These are phyloP conservation scores for Hyparrhenia diplandra DNA, from an alignment of 176 grass and related monocot species.

Conservation along the genomic window DNA sequence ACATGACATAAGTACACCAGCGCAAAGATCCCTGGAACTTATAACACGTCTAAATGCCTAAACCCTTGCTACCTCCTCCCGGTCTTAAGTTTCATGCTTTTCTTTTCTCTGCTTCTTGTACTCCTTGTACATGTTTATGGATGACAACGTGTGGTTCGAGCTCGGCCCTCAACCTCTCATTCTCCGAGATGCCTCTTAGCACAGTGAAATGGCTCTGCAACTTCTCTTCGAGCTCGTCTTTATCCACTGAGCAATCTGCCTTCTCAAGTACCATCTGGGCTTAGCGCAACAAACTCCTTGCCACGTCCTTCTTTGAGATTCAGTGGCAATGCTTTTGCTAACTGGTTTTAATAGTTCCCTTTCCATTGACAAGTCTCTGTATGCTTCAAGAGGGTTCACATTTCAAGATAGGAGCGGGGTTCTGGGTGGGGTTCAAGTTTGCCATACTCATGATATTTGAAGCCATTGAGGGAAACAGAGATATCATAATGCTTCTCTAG, in stretches of 20 bases:
- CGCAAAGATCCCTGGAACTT: neutral
- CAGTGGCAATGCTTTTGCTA: constrained; percentile 33
- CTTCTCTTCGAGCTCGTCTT: constrained; percentile 50
- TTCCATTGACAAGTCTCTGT: constrained; percentile 56
- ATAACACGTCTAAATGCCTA: constrained; percentile 6
- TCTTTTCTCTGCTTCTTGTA: constrained; percentile 72
- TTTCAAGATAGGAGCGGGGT: constrained; percentile 62
- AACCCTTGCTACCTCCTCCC: neutral
- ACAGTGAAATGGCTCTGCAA: constrained; percentile 69
- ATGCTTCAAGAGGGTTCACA: constrained; percentile 69
- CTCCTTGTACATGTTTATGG: constrained; percentile 63
- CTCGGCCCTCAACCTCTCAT: constrained; percentile 70
- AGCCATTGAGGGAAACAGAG: constrained; percentile 59
- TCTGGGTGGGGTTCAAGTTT: constrained; percentile 64
- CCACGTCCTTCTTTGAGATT: constrained; percentile 49
- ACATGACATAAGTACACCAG: neutral
- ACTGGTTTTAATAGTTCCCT: constrained; percentile 50
- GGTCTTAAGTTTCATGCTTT: constrained; percentile 31
- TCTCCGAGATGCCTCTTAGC: constrained; percentile 61
- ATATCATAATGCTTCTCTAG: constrained; percentile 80
- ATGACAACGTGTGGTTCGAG: constrained; percentile 64
- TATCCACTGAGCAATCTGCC: constrained; percentile 33
- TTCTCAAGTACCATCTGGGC: constrained; percentile 40
- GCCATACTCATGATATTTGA: constrained; percentile 73
- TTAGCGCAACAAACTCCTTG: constrained; percentile 48